Evolutionary conservation across 1,139 yeast genomes (phyloP).

Genomic region (Wickerhamomyces sp.): DNA sequence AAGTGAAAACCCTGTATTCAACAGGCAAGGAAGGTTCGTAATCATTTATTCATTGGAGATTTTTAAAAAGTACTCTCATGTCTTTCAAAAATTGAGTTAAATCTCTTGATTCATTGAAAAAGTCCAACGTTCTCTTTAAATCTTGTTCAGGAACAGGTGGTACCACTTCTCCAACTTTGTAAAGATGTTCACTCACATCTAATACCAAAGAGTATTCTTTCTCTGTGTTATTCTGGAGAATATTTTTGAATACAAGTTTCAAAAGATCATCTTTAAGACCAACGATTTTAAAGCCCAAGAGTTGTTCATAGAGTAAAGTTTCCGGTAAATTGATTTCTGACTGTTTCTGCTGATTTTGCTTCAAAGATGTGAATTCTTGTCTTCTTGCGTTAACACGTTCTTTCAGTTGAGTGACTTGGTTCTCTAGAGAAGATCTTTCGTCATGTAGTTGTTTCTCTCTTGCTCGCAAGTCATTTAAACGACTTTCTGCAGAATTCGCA

Average conservation of each 20-base stretch:
- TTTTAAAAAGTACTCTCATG: slow-evolving; percentile 26
- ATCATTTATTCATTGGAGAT: not conserved
- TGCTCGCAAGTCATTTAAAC: slow-evolving; percentile 18
- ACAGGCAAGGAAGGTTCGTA: no score
- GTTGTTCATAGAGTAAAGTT: slow-evolving; percentile 35
- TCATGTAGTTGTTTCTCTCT: slow-evolving; percentile 20
- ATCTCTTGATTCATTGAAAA: slow-evolving; percentile 36
- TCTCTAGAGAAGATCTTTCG: slow-evolving; percentile 18
- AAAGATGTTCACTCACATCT: slow-evolving; percentile 34
- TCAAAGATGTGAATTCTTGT: slow-evolving; percentile 24
- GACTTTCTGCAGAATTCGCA: slow-evolving; percentile 17
- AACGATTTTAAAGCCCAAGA: slow-evolving; percentile 42
- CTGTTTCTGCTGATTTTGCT: slow-evolving; percentile 27
- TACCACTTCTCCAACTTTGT: slow-evolving; percentile 29
- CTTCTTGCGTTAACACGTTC: slow-evolving; percentile 29
- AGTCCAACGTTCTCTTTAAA: slow-evolving; percentile 24
- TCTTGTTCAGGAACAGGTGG: slow-evolving; percentile 33
- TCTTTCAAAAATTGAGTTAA: slow-evolving; percentile 38
- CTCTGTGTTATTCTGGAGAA: slow-evolving; percentile 38
- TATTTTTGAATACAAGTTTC: slow-evolving; percentile 37
- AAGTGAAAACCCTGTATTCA: no score
- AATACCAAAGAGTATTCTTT: slow-evolving; percentile 37
- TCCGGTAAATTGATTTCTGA: slow-evolving; percentile 38
- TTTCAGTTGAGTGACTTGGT: slow-evolving; percentile 27
- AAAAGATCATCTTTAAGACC: slow-evolving; percentile 36